These are phyloP conservation scores for Amanita rimosa DNA, from an alignment of 768 basidiomycete species.

Conservation along the genomic window DNA sequence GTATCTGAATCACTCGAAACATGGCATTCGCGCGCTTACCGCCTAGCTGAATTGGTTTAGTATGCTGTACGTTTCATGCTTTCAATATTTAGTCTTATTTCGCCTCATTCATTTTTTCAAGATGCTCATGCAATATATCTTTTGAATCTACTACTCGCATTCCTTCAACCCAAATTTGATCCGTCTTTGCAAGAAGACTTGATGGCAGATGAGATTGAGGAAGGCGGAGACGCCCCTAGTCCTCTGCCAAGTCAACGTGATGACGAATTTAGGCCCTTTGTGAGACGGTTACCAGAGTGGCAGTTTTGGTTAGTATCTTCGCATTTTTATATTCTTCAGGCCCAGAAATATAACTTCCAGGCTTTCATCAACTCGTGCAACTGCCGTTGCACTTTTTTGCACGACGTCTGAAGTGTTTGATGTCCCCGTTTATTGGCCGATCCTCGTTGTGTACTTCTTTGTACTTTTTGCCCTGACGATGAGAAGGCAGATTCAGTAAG, in stretches of 20 bases:
- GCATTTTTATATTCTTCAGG: not conserved
- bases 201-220: conserved; percentile 90
- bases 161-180: conserved; percentile 97
- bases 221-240: conserved; percentile 57
- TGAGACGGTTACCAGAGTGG: conserved; percentile 91
- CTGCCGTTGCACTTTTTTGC: conserved; percentile 68
- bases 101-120: conserved; percentile 16
- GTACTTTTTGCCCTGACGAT: conserved; percentile 92
- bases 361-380: conserved; percentile 87
- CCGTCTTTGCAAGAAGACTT: conserved; percentile 92
- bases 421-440: conserved; percentile 99
- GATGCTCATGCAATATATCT: conserved; percentile 93
- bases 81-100: conserved; percentile 4
- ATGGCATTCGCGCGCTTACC: not conserved
- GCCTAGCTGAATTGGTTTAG: conserved; percentile 18
- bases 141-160: conserved; percentile 91
- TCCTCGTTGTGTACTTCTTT: conserved; percentile 94
- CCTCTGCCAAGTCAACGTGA: conserved; percentile 64
- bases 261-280: conserved; percentile 97
- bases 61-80: conserved; percentile 51
- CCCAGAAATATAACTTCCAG: conserved; percentile 23
- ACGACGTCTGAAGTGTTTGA: conserved; percentile 83
- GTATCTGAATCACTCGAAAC: conserved; percentile 18
- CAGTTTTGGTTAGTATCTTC: conserved; percentile 68
- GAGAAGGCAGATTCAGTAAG: conserved; percentile 92